Evolutionary conservation across 2,329 filamentous ascomycete species (phyloP), one percentile per base, ranked within the genome.

Genomic region (Trichoderma lentiforme): DNA sequence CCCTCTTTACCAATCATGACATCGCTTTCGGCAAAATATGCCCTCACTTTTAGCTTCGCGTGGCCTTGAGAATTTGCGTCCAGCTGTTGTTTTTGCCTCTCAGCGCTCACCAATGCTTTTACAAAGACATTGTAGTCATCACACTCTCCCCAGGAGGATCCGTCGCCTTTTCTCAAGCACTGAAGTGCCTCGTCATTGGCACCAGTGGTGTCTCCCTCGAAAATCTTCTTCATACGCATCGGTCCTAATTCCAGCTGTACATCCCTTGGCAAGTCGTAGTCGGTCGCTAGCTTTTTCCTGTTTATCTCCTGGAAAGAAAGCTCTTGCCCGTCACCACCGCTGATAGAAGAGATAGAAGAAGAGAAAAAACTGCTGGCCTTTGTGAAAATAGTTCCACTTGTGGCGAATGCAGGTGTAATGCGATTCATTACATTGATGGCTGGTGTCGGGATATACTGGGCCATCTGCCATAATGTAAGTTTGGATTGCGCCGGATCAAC

Each of bases 1-100:
- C 64, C 64, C 11, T 51, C 47, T 26, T 18, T 18, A 6, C 64
- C 64, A 57, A 67, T 39, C 64, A 67, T 67, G 2, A 67, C 18
- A 56, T 67, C 64, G 18, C 15, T 67, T 57, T 67, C 64, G 15
- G 64, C 64, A 21, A 67, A 67, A 39, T 57, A 67, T 14, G 64
- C 64, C 14, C 64, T 57, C 4, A 67, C 18, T 30, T 67, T 67
- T 3, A 67, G 34, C 15, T 56, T 67, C 24, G 5, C 18, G 32
- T n/a, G 21, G 21, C 26, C 51, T 8, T 36, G 15, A 32, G 21
- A 39, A 14, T 21, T 21, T 2, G 30, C 18, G 6, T 67, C 12
- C 51, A 28, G 8, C 15, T 67, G 64, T 11, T n/a, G 21, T 30
- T 39, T 67, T 56, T 57, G 21, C 24, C 51, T 67, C 24, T 67